A percentile compares a stretch with the other conserved stretches of the same genome.
These are phyloP conservation scores for Raffaelea ambrosiae DNA, from an alignment of 2,329 filamentous ascomycete genomes.

Conservation along the genomic window DNA sequence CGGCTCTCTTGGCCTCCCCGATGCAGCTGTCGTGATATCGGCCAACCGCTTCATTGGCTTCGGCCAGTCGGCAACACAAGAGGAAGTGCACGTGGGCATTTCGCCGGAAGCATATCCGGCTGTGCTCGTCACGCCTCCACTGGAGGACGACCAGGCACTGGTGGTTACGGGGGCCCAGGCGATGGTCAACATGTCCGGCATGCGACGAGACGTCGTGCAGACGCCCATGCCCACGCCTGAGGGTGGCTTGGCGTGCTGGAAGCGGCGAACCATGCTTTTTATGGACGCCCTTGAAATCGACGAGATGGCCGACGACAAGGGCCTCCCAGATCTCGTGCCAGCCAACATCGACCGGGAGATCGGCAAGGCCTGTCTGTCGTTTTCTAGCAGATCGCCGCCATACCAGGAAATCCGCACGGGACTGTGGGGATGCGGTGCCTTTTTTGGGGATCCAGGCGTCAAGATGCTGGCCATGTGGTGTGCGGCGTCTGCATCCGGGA, in stretches of 20 bases:
- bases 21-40: slow-evolving; percentile 21
- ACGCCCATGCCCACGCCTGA: slow-evolving; percentile 1
- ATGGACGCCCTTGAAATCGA: slow-evolving; percentile 30
- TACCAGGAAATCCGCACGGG: slow-evolving; percentile 17
- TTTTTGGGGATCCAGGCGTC: slow-evolving; percentile 22
- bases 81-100: slow-evolving; percentile 25
- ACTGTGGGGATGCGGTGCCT: slow-evolving; percentile 27
- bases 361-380: slow-evolving; percentile 19
- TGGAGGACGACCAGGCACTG: slow-evolving; percentile 18
- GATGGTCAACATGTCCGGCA: slow-evolving; percentile 20
- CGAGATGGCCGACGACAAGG: slow-evolving; percentile 11
- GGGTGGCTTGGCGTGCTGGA: slow-evolving; percentile 4
- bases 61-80: slow-evolving; percentile 26
- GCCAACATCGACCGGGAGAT: slow-evolving; percentile 21
- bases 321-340: slow-evolving; percentile 18
- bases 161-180: slow-evolving; percentile 19
- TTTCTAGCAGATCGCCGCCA: slow-evolving; percentile 13
- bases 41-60: slow-evolving; percentile 26
- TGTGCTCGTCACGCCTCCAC: slow-evolving; percentile 23
- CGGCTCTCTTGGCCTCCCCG: slow-evolving; percentile 13
- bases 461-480: slow-evolving; percentile 24
- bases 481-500: slow-evolving; percentile 18
- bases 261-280: slow-evolving; percentile 22
- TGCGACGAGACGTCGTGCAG: slow-evolving; percentile 19
- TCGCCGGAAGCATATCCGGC: slow-evolving; percentile 25